Evolutionary conservation across 305 asterid species (phyloP).

Genomic region (Fraxinus dipetala): DNA sequence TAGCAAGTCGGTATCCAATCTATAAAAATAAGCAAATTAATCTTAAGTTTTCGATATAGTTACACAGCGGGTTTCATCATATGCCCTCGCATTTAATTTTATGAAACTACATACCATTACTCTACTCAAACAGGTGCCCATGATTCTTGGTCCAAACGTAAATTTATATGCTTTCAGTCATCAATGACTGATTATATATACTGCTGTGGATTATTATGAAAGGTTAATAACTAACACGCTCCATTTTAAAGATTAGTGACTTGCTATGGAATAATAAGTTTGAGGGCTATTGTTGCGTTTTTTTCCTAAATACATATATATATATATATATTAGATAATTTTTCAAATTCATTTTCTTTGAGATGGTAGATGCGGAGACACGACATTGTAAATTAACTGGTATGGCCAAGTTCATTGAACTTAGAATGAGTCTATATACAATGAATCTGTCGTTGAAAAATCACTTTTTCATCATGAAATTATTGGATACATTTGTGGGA

Average conservation of each 20-base stretch:
- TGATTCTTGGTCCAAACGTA: too few relatives aligned
- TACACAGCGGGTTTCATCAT: neutral
- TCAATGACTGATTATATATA: too few relatives aligned
- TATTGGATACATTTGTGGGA: neutral
- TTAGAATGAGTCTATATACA: slow-evolving; percentile 28
- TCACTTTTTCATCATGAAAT: neutral
- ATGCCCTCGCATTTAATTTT: neutral
- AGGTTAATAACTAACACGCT: neutral
- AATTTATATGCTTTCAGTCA: too few relatives aligned
- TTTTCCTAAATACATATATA: neutral
- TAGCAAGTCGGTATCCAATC: neutral
- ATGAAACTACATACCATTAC: too few relatives aligned
- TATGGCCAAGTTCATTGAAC: slow-evolving; percentile 29
- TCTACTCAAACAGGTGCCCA: neutral
- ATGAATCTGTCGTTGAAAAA: slow-evolving; percentile 17
- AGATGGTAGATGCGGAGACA: slow-evolving; percentile 31
- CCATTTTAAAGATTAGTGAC: neutral
- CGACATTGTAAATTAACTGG: slow-evolving; percentile 17
- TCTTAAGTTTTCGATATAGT: neutral
- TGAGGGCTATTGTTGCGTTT: neutral
- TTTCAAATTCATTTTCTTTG: neutral
- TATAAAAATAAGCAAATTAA: neutral
- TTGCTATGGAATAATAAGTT: neutral
- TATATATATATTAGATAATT: neutral
- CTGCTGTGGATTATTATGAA: neutral